Percentiles rank a stretch among this genome's conserved stretches.
Conservation (phyloP, 2,329 filamentous ascomycete species). For the Dactylonectria macrodidyma region DNA sequence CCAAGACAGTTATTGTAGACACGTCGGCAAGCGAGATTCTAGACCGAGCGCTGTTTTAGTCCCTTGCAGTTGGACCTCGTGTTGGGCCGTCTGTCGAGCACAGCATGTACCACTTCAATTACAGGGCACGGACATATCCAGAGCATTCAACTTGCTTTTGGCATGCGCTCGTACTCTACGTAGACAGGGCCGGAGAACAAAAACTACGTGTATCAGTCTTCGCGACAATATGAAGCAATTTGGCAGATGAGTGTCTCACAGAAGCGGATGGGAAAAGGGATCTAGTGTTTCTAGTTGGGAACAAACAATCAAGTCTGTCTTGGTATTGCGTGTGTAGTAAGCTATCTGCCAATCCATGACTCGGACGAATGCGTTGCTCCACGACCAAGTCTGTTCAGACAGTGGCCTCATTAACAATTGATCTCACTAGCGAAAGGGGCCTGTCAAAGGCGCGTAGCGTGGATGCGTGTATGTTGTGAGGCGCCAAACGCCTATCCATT, state of each 20-base stretch:
- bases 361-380: conserved; percentile 24
- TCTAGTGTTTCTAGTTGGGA: conserved; percentile 8
- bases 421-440: conserved; percentile 38
- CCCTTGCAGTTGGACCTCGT: neutral
- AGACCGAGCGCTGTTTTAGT: neutral
- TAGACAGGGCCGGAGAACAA: too few species aligned
- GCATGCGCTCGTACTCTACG: neutral
- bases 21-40: neutral
- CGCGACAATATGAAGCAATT: neutral
- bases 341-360: conserved; percentile 31
- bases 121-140: neutral
- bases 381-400: conserved; percentile 33
- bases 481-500: conserved; percentile 39
- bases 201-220: neutral
- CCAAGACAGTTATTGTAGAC: neutral
- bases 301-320: conserved; percentile 36
- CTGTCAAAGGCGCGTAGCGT: conserved; percentile 44
- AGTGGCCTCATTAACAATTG: conserved; percentile 43
- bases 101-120: neutral
- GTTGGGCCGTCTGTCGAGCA: neutral
- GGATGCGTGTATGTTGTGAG: conserved; percentile 32
- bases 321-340: conserved; percentile 37
- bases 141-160: neutral
- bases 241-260: conserved; percentile 3
- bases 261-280: neutral